Base-by-base conservation (phyloP, 305 asterid species). In the Fraxinus sp. region DNA sequence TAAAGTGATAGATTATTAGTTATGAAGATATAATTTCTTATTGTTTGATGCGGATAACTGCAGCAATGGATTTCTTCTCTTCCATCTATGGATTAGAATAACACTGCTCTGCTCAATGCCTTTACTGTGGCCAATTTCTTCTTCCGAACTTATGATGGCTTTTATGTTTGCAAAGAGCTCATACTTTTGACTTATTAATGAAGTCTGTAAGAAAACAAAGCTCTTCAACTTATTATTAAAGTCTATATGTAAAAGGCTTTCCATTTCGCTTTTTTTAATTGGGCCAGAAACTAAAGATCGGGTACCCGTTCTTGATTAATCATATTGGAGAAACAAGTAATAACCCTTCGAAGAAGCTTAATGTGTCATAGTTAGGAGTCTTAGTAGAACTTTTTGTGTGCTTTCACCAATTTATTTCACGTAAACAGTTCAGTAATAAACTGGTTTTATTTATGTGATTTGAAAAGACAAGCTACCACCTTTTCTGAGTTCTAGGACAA, bases 21-120 rank as follows among this genome's bases (percentile, higher is more conserved):
- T 80, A 36, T 70, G 52, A 41, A 33, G 81, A 82, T 82, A 46
- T 70, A 70, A 70, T 70, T 64, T 70, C 37, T 30, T 30, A 7
- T 70, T 30, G 36, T 70, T 57, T 30, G 22, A 28, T 26, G 11
- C 4, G 22, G 39, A 70, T 70, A 70, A 70, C 75, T 70, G 75
- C 20, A 70, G 32, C 16, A 7, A 28, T 70, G 75, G 39, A 70
- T 13, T 70, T 70, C 37, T 64, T 64, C 73, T 64, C 73, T 64
- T 64, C 73, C 2, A 7, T 70, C 9, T 20, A 30, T 70, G 39
- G 39, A 70, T 28, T 70, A 70, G 75, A 70, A 28, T 70, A 13
- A 70, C 75, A 30, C 20, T 10, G 75, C 75, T 70, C 39, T 28
- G 75, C 8, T 26, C 20, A 2, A 24, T 64, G 33, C 73, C 28